Evolutionary conservation across 768 basidiomycete species (phyloP).

Genomic region (Calocera viscosa): DNA sequence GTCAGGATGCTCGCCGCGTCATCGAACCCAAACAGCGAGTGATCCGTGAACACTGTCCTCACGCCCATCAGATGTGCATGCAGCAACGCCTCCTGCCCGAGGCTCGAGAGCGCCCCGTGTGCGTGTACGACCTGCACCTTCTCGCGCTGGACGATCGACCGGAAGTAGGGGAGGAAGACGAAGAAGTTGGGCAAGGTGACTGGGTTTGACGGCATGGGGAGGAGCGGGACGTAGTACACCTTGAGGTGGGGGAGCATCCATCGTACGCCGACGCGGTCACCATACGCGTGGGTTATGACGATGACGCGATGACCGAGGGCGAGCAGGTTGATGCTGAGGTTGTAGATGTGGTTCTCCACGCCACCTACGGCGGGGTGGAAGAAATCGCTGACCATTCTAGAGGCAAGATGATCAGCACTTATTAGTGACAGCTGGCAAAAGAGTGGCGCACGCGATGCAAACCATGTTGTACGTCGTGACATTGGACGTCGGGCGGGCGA

Average conservation of each 20-base stretch:
- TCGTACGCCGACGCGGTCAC: constrained; percentile 74
- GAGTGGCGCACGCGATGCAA: neutral
- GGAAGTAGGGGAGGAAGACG: constrained; percentile 80
- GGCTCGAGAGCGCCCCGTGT: constrained; percentile 78
- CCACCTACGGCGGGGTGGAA: constrained; percentile 90
- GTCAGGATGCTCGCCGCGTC: constrained; percentile 95
- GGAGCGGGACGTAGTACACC: constrained; percentile 85
- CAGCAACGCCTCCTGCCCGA: constrained; percentile 86
- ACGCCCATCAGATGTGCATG: constrained; percentile 80
- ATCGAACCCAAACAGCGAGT: constrained; percentile 90
- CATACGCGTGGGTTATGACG: constrained; percentile 85
- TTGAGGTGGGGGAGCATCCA: constrained; percentile 81
- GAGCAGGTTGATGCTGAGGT: constrained; percentile 73
- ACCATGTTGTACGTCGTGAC: too few species aligned
- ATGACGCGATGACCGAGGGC: constrained; percentile 83
- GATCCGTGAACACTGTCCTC: constrained; percentile 90
- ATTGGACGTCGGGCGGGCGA: too few species aligned
- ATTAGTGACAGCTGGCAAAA: too few species aligned
- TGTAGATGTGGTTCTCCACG: constrained; percentile 93
- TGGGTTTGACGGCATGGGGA: constrained; percentile 69
- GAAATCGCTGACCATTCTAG: constrained; percentile 92
- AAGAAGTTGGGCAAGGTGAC: constrained; percentile 93
- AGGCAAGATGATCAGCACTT: neutral
- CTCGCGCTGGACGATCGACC: constrained; percentile 78
- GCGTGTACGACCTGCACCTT: constrained; percentile 78